Evolutionary conservation across 305 asterid genomes (phyloP), one percentile per base, ranked within the genome.

Genomic region (Lippia alba): DNA sequence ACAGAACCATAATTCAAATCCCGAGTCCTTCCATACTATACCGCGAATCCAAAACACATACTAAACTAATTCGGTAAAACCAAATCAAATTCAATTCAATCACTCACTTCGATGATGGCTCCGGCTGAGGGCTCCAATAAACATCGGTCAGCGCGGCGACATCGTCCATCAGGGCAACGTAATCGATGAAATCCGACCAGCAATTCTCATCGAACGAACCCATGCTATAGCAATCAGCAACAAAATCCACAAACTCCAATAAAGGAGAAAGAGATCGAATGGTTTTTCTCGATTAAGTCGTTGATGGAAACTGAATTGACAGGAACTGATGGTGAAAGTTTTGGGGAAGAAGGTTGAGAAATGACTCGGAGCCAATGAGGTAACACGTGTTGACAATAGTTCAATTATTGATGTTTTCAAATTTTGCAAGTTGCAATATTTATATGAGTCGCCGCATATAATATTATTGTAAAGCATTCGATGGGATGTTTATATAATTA

Each of bases 131-230:
- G 57, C 15, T 73, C 50, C 68, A 67, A 8, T 40, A 49, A 49
- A 39, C 53, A 39, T 65, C 66, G 8, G 45, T 10, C 36, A 67
- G 67, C 33, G 77, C 77, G 24, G 62, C 64, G 58, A 54, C 66
- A 60, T 66, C 73, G 36, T 70, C 79, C 44, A 76, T 58, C 9
- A 80, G 84, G 67, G 68, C 33, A 72, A 72, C 45, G 78, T 69
- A 80, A 62, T 80, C 81, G 46, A 73, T 61, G n/a, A 80, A 49
- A 70, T 70, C 77, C 4, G 64, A 60, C 84, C 84, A 80, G 67
- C 77, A 76, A 60, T 76, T 66, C 36, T 56, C 81, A 6, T 55
- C 64, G 73, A 80, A 66, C 3, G 79, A 73, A 65, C 65, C 77
- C 51, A 76, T 68, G 32, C 57, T 75, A 34, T 66, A 9, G 19